Conservation (phyloP, 192 early-diverging fungal species). For the Borealophlyctis nickersoniae region DNA sequence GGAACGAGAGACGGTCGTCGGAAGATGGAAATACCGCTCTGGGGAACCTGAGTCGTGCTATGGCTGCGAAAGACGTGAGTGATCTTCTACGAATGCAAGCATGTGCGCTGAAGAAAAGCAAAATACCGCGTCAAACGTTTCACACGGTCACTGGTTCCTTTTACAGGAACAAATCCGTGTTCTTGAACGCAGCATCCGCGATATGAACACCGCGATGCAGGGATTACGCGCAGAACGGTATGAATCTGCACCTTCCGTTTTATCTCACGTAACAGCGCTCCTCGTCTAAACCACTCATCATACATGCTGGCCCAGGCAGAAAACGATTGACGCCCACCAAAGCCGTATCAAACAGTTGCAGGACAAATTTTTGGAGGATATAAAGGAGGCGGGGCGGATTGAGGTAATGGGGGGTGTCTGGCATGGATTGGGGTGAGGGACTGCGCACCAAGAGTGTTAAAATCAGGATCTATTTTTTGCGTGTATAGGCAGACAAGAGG, state of each 20-base stretch:
- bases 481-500: conserved; percentile 16
- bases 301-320: conserved; percentile 8
- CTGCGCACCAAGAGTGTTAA: not conserved
- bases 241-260: not conserved
- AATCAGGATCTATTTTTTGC: not conserved
- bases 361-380: conserved; percentile 43
- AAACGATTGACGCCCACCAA: conserved; percentile 55
- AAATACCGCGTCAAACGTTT: not conserved
- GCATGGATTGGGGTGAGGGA: not conserved
- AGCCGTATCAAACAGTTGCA: conserved; percentile 48
- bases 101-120: not conserved
- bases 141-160: not conserved
- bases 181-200: conserved; percentile 24
- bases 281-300: not conserved
- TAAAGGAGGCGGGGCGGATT: conserved; percentile 21
- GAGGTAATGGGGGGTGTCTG: conserved; percentile 26
- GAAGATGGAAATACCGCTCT: conserved; percentile 21
- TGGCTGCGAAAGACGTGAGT: conserved; percentile 42
- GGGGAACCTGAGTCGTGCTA: conserved; percentile 19
- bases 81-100: not conserved
- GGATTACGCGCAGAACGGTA: conserved; percentile 15
- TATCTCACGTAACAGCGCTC: not conserved
- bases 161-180: conserved; percentile 3
- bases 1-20: conserved; percentile 3
- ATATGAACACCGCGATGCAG: conserved; percentile 21